Base-by-base conservation (phyloP, 768 basidiomycete genomes). In the Naganishia onofrii region DNA sequence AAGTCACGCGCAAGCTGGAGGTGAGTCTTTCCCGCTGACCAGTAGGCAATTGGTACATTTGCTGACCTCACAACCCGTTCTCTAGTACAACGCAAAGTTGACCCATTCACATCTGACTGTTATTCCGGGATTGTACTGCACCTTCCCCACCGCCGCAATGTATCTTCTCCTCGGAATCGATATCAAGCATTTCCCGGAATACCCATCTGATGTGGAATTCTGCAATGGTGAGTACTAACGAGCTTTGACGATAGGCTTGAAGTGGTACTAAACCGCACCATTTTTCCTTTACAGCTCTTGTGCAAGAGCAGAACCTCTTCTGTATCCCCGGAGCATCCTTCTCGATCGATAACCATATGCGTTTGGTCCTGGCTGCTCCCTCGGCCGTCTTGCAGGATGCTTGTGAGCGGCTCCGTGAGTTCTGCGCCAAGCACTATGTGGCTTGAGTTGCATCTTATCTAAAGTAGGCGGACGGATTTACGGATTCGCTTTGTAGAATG, bases 241-340 rank as follows among this genome's bases (percentile, higher is more conserved):
- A 17, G 42, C 21, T 36, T 26, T n/a, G n/a, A n/a, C 9, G 21
- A 9, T 10, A 26, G 10, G 8, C 6, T 42, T 38, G 28, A 63
- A 8, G 29, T 44, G 28, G 7, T 42, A 19, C 36, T 63, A 7
- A n/a, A 13, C 13, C 10, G 36, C 17, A 26, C 26, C 23, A 15
- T 63, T 2, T 44, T 5, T 29, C 42, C 21, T 2, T 13, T 29
- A 29, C 73, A 38, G 75, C 76, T 12, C 68, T 80, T 4, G 77
- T 77, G 55, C 53, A 72, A 19, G 79, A 80, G 69, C 74, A 80
- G 69, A 76, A 75, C 23, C 69, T 78, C 6, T 80, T 79, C 56
- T 77, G 77, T 13, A 72, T 80, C 19, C 79, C 79, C 0, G 79
- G 79, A 7, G 52, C 73, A 26, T 78, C 78, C 55, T 80, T 80